Evolutionary conservation across 2,329 filamentous ascomycete genomes (phyloP).

Genomic region (Claviceps sp.): DNA sequence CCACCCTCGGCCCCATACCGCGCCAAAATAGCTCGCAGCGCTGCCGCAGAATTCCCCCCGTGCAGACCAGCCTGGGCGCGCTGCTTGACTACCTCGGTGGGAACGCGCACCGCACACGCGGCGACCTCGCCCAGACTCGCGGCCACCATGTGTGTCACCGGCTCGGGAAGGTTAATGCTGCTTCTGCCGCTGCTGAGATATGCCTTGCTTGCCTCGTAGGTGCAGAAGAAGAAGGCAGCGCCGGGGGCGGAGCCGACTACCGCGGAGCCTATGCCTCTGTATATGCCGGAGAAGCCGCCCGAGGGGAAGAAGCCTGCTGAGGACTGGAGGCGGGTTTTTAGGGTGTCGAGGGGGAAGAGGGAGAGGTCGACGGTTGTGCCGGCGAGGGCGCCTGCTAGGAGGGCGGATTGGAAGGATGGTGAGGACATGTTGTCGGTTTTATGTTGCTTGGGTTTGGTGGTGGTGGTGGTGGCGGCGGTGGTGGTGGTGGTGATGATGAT

Average conservation of each 20-base stretch:
- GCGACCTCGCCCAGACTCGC: conserved; percentile 80
- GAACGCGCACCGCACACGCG: conserved; percentile 82
- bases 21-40: conserved; percentile 56
- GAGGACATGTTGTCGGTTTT: background rate
- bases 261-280: conserved; percentile 80
- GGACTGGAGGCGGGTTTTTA: conserved; percentile 94
- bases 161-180: conserved; percentile 23
- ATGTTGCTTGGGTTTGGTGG: background rate
- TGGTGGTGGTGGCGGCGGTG: background rate
- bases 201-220: conserved; percentile 66
- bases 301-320: conserved; percentile 61
- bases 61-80: conserved; percentile 80
- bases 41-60: conserved; percentile 52
- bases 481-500: too few species aligned
- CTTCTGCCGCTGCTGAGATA: conserved; percentile 22
- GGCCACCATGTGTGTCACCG: conserved; percentile 63
- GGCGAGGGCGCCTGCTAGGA: conserved; percentile 74
- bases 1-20: conserved; percentile 21
- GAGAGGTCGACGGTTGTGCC: conserved; percentile 94
- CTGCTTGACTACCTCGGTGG: conserved; percentile 96
- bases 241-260: conserved; percentile 85
- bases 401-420: conserved; percentile 44
- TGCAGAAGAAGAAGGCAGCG: conserved; percentile 94
- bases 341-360: conserved; percentile 93
- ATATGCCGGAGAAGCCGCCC: conserved; percentile 84